Base-by-base conservation (phyloP, 352 stramenopile genomes). In the Pythium inflatum region DNA sequence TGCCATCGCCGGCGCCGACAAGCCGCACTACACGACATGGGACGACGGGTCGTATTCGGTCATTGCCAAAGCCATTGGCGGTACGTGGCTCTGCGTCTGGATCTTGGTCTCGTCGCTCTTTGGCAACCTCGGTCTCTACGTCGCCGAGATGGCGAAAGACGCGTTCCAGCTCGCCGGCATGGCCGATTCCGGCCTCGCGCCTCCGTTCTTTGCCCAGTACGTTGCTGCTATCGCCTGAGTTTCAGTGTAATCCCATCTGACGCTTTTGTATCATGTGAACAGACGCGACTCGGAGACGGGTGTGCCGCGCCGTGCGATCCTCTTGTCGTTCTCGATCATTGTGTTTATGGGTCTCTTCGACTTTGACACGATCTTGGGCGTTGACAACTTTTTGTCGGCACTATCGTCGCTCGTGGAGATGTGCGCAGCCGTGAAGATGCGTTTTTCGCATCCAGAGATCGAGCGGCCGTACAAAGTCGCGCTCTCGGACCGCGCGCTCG, bases 381-480 rank as follows among this genome's bases (percentile, higher is more conserved):
- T 98, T 40, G 83, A 98, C 67, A 99, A 98, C 74, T 95, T 98
- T 31, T 82, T 98, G 50, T 99, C 96, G 74, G 81, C 91, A 9
- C 71, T 97, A 27, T 74, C 92, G 5, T 91, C 95, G 48, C 66
- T 98, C 22, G 88, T 96, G n/a, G 93, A 98, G 66, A 90, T 98
- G 55, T 84, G 75, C 24, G 94, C 94, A 0, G 97, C 97, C 62
- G 74, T 98, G 41, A 85, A 94, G 28, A 79, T 99, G 24, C 85
- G 96, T 8, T 88, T 95, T 43, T 90, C 71, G 5, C 71, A 85
- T 43, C 79, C 85, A 6, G 82, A 90, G 27, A 68, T 97, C 33
- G 75, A 87, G 57, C 85, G 91, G 5, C 88, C 90, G 24, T 97
- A 91, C 75, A 88, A 89, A 46, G 82, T 92, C 38, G 79, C 77